A percentile compares a stretch with the other conserved stretches of the same genome.
Evolutionary conservation across 305 asterid genomes (phyloP).

Genomic region (Fraxinus albicans): DNA sequence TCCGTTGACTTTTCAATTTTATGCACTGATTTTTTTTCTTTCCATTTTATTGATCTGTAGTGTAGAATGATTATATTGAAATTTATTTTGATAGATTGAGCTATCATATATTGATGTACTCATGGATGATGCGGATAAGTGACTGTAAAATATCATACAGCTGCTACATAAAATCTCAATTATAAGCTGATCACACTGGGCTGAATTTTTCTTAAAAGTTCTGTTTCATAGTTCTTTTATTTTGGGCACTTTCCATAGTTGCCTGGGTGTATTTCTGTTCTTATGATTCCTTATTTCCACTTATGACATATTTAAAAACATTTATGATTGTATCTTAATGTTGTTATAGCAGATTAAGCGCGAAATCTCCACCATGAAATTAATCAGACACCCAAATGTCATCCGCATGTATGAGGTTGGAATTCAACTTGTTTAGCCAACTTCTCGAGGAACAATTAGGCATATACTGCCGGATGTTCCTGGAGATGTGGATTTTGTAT

Average conservation of each 20-base stretch:
- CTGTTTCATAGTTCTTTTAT: neutral
- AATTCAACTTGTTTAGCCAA: neutral
- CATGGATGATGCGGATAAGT: neutral
- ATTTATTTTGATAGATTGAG: neutral
- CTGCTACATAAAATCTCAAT: neutral
- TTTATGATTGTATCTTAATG: neutral
- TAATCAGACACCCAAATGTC: constrained; percentile 91
- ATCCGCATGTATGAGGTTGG: constrained; percentile 92
- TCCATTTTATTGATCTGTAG: neutral
- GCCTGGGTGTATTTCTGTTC: neutral
- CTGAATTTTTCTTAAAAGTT: neutral
- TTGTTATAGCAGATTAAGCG: constrained; percentile 73
- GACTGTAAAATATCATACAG: neutral
- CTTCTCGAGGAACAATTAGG: neutral
- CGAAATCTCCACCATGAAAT: constrained; percentile 94
- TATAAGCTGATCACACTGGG: neutral
- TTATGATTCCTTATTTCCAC: neutral
- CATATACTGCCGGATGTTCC: neutral
- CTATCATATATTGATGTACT: neutral
- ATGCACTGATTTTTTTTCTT: neutral
- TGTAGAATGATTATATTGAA: neutral
- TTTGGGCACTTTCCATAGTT: neutral
- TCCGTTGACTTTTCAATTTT: neutral
- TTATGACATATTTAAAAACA: neutral
- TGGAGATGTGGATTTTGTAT: neutral